A percentile compares a stretch with the other conserved stretches of the same genome.
Conservation (phyloP, 192 early-diverging fungal species). For the Geranomyces michiganensis region DNA sequence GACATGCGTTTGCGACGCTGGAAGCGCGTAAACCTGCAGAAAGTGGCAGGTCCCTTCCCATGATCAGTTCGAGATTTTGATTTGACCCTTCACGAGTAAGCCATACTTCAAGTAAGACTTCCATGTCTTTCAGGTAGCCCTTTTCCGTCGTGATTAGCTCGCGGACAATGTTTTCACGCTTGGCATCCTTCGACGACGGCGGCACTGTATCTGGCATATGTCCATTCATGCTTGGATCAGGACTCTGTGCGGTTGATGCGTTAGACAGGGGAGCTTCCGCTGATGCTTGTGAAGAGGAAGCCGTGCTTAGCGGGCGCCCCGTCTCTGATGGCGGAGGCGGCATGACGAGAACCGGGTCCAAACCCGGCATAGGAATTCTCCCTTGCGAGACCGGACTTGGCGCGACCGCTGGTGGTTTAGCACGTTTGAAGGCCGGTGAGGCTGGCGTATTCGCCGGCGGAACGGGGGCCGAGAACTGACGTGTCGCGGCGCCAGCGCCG, state of each 20-base stretch:
- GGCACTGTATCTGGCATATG: neutral
- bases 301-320: no score
- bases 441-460: conserved; percentile 18
- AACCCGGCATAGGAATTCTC: neutral
- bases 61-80: neutral
- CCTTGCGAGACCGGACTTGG: conserved; percentile 18
- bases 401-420: conserved; percentile 15
- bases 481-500: neutral
- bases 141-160: conserved; percentile 81
- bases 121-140: conserved; percentile 74
- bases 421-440: conserved; percentile 33
- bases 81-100: neutral
- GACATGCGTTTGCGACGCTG: conserved; percentile 44
- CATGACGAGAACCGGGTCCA: neutral
- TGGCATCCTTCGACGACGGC: conserved; percentile 34
- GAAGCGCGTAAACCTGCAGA: conserved; percentile 57
- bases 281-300: no score
- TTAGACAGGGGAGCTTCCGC: neutral
- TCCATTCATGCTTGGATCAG: neutral
- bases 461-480: conserved; percentile 4
- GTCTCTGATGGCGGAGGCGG: neutral
- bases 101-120: conserved; percentile 64
- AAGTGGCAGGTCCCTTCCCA: neutral
- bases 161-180: conserved; percentile 70
- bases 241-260: neutral